These are phyloP conservation scores for Phytophthora pluvialis DNA, from an alignment of 352 stramenopile species.

Conservation along the genomic window DNA sequence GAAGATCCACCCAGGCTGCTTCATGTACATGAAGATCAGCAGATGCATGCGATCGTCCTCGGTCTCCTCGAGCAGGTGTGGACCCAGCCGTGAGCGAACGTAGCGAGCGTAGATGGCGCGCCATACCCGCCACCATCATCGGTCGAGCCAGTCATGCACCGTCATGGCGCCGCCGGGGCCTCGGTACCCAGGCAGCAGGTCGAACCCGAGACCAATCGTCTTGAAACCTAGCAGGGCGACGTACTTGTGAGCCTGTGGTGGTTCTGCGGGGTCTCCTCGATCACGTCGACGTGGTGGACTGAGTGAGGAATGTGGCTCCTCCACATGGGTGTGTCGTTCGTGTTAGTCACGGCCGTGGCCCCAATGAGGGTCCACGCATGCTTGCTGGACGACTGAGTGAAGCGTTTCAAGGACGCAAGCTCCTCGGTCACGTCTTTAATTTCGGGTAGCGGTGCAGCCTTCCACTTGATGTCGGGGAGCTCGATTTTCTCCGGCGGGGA, in stretches of 20 bases:
- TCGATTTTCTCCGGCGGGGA: constrained; percentile 8
- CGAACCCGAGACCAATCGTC: constrained; percentile 47
- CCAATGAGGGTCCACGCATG: constrained; percentile 10
- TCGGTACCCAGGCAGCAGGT: constrained; percentile 57
- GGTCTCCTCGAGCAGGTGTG: constrained; percentile 88
- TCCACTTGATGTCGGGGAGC: constrained; percentile 18
- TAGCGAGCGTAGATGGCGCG: constrained; percentile 81
- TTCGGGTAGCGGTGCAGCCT: constrained; percentile 35
- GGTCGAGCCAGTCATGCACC: constrained; percentile 66
- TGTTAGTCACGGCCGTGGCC: background rate
- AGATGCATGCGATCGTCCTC: constrained; percentile 96
- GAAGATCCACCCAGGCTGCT: constrained; percentile 78
- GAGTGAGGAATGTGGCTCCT: constrained; percentile 53
- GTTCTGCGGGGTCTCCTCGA: constrained; percentile 40
- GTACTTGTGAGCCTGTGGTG: constrained; percentile 47
- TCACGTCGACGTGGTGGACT: constrained; percentile 48
- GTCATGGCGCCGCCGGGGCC: constrained; percentile 60
- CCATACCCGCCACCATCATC: constrained; percentile 80
- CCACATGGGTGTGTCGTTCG: constrained; percentile 18
- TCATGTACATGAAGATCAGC: constrained; percentile 91
- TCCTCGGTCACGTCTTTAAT: constrained; percentile 48
- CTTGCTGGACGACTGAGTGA: constrained; percentile 33
- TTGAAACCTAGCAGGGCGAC: constrained; percentile 46
- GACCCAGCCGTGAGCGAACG: constrained; percentile 67
- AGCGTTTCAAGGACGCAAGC: constrained; percentile 36